Evolutionary conservation across 2,329 filamentous ascomycete genomes (phyloP), one percentile per base, ranked within the genome.

Genomic region (Fusarium sp.): DNA sequence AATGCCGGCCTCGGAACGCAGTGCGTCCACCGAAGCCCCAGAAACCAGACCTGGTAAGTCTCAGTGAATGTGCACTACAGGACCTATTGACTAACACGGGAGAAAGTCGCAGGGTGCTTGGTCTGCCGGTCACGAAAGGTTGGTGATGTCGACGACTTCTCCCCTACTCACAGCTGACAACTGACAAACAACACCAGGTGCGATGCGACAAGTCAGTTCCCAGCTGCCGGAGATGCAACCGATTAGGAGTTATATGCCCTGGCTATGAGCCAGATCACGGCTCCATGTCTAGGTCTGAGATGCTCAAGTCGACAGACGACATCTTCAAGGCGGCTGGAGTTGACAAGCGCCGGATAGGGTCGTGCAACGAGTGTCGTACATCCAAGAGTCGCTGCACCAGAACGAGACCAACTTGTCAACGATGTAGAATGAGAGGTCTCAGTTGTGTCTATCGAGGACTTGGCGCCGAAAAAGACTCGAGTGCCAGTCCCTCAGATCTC

Each of bases 271-370:
- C 35, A 11, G 42, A 50, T 38, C 71, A 60, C 45, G 67, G 69
- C 35, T 67, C 70, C 40, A 74, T 75, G 29, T 74, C 77, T 9
- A 66, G 74, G 35, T 71, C 69, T 10, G 74, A 78, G 59, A 68
- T 78, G 16, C 70, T 75, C 38, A 72, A 76, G 52, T 74, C 74
- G 5, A 73, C 78, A 42, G 73, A 79, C 29, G 72, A 75, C 66
- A 79, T 81, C 62, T 81, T 79, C 66, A 69, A 67, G 22, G 75
- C 71, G 10, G 65, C 79, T 7, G 78, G 78, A 36, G 70, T 81
- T 31, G 77, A 79, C 60, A 80, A 77, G 66, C 74, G 79, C 13
- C 69, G 74, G 18, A 71, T 80, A 22, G 76, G 78, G 13, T 79
- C 79, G 5, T 81, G 79, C 60, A 63, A 77, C 22, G 78, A 78